phyloP scores from a whole-genome alignment of 1,139 yeast genomes.

The Candida anutae region DNA sequence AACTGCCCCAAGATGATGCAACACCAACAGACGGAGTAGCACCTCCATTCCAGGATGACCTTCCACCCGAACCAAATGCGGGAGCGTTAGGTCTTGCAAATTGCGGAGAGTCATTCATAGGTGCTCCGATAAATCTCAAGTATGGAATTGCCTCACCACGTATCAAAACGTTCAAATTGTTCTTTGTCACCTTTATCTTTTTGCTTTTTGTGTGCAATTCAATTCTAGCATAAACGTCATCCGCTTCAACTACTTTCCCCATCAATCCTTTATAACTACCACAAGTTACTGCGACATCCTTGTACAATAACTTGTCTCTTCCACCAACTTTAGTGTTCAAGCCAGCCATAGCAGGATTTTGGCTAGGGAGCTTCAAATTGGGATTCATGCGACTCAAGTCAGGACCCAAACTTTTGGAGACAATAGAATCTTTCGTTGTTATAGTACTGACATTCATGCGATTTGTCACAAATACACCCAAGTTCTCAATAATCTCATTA shows the following conservation, averaged over 20 bases:
- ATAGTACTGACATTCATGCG: slow-evolving; percentile 74
- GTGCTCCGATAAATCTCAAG: slow-evolving; percentile 65
- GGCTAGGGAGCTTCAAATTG: slow-evolving; percentile 41
- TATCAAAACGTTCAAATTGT: slow-evolving; percentile 62
- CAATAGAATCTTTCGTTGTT: slow-evolving; percentile 70
- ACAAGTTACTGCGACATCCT: slow-evolving; percentile 77
- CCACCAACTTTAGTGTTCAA: slow-evolving; percentile 54
- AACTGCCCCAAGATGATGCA: slow-evolving; percentile 21
- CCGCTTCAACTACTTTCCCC: slow-evolving; percentile 91
- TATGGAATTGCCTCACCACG: slow-evolving; percentile 68
- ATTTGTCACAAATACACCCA: slow-evolving; percentile 83
- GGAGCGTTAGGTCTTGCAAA: slow-evolving; percentile 28
- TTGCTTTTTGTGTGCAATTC: slow-evolving; percentile 92
- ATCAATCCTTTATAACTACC: slow-evolving; percentile 92
- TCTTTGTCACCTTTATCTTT: slow-evolving; percentile 76
- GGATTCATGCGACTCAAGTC: slow-evolving; percentile 87
- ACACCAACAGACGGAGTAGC: slow-evolving; percentile 36
- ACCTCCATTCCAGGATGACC: slow-evolving; percentile 42
- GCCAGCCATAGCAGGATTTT: slow-evolving; percentile 44
- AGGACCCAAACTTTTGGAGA: slow-evolving; percentile 48
- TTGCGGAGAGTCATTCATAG: slow-evolving; percentile 11
- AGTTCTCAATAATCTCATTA: slow-evolving; percentile 70
- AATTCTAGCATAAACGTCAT: slow-evolving; percentile 83
- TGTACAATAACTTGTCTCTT: slow-evolving; percentile 72
- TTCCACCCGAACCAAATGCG: slow-evolving; percentile 35